A percentile compares a stretch with the other conserved stretches of the same genome.
These are phyloP conservation scores for Gomphus bonarii DNA, from an alignment of 1,284 basidiomycete species.

Conservation along the genomic window DNA sequence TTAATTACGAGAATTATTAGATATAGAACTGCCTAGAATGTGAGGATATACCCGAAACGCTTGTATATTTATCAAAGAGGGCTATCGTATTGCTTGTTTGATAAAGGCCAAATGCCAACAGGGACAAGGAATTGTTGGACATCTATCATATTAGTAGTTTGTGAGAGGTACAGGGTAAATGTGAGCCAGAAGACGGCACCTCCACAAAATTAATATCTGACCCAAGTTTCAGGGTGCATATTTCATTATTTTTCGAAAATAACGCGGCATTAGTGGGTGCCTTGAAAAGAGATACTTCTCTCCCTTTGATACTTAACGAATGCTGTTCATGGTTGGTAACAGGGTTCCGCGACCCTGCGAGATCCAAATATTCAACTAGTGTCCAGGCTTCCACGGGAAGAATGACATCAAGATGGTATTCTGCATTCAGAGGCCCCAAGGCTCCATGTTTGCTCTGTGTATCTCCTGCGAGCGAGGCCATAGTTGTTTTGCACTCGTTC, in stretches of 20 bases:
- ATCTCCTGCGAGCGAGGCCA: neutral
- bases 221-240: neutral
- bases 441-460: neutral
- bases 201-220: neutral
- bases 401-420: neutral
- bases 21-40: too few species aligned
- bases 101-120: neutral
- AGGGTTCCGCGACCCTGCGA: neutral
- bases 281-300: neutral
- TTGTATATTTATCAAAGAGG: neutral
- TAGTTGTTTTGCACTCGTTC: neutral
- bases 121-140: neutral
- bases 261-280: neutral
- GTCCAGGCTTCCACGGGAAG: neutral
- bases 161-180: neutral
- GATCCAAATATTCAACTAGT: neutral
- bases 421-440: neutral
- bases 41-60: neutral
- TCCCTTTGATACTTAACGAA: neutral
- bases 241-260: neutral
- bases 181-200: too few species aligned
- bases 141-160: neutral
- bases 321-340: neutral
- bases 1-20: too few species aligned
- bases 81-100: neutral